Evolutionary conservation across 495 filamentous ascomycete species (phyloP).

Genomic region (Aspergillus diversus): DNA sequence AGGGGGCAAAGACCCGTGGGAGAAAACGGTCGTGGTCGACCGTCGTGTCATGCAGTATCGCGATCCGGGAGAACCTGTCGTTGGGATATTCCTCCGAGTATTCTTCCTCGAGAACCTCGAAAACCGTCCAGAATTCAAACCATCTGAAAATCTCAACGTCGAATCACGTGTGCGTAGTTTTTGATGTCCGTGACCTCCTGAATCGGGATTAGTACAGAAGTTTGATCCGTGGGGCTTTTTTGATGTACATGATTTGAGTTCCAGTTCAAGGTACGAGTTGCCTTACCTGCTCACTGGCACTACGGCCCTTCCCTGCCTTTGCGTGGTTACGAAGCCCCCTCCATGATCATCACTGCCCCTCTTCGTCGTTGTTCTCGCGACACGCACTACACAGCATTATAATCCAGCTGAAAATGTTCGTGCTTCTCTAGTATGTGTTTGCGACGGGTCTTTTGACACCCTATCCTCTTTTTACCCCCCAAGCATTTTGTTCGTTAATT

Average conservation of each 20-base stretch:
- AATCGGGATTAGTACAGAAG: neutral
- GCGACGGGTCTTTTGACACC: neutral
- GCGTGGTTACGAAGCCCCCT: neutral
- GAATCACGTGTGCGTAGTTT: neutral
- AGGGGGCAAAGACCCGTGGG: neutral
- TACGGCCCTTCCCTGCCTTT: neutral
- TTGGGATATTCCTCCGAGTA: neutral
- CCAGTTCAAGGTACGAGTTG: neutral
- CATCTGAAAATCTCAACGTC: neutral
- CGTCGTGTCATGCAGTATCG: too few relatives aligned
- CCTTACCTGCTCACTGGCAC: neutral
- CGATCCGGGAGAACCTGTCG: too few relatives aligned
- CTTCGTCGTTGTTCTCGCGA: neutral
- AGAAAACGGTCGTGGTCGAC: neutral
- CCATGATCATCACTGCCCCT: slow-evolving; percentile 4
- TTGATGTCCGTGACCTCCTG: neutral
- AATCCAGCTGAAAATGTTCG: neutral
- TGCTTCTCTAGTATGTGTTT: neutral
- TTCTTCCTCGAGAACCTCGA: neutral
- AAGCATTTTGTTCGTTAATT: neutral
- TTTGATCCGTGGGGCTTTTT: slow-evolving; percentile 5
- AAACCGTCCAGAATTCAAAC: neutral
- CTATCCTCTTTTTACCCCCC: neutral
- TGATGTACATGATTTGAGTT: neutral
- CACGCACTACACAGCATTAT: neutral